phyloP scores from a whole-genome alignment of 1,139 yeast species.

The Nakaseomyces delphensis region DNA sequence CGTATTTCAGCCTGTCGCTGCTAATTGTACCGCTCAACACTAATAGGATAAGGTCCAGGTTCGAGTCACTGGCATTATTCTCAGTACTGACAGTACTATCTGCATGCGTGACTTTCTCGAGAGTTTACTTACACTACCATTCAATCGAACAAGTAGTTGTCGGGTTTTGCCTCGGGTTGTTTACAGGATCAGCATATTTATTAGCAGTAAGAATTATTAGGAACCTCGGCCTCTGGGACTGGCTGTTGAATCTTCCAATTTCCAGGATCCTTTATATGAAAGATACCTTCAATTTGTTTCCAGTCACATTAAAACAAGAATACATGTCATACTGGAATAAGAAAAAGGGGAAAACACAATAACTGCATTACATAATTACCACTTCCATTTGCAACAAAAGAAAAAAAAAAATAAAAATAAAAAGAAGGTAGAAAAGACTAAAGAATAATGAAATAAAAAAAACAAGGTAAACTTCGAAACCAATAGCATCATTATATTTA shows the following conservation, averaged over 20 bases:
- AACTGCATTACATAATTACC: not conserved
- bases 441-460: not conserved
- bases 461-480: not conserved
- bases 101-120: conserved; percentile 54
- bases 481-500: too few relatives aligned
- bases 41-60: not conserved
- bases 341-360: not conserved
- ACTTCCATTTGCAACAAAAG: too few relatives aligned
- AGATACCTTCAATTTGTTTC: conserved; percentile 45
- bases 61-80: not conserved
- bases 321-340: not conserved
- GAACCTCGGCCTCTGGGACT: conserved; percentile 52
- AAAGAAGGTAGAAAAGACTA: not conserved
- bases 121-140: conserved; percentile 77
- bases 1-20: conserved; percentile 44
- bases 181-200: conserved; percentile 54
- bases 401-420: not conserved
- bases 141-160: conserved; percentile 61
- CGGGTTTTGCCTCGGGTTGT: conserved; percentile 58
- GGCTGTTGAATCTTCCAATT: conserved; percentile 45
- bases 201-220: conserved; percentile 43
- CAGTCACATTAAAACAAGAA: conserved; percentile 23
- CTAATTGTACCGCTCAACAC: not conserved
- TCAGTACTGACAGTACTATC: conserved; percentile 28
- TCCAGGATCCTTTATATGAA: conserved; percentile 43